Base-by-base conservation (phyloP, 23 red algal genomes). In the Cyanidiococcus yangmingshanensis region DNA sequence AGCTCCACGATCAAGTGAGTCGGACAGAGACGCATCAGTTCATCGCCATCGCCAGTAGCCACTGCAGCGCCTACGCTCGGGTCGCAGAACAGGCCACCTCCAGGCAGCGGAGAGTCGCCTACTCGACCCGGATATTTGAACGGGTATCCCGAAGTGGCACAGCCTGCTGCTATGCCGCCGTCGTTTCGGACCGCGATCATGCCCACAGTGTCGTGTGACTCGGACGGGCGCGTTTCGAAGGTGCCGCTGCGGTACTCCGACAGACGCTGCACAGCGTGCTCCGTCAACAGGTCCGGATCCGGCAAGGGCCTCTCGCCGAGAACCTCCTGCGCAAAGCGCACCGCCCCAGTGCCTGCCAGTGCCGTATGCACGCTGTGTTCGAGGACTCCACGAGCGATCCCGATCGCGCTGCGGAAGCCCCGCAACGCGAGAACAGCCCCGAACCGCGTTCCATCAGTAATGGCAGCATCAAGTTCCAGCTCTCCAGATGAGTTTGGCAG, bases 41-140 rank as follows among this genome's bases (percentile, higher is more conserved):
- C 37, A 77, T 96, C 92, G 31, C 92, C 87, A 82, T 96, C 92
- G 25, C 92, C 92, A 2, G 87, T 87, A 25, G 86, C 87, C 1
- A 84, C 79, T 2, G 92, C 92, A 18, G 92, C 92, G 1, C 87
- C 92, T 39, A 63, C 30, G 18, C 67, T 41, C 30, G 41, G 25
- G 17, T 83, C 1, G 1, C 77, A 82, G 77, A 85, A 90, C 24
- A 90, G 58, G 30, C 92, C 92, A 2, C 82, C 80, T 26, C 92
- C 92, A 41, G 89, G 37, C 0, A 90, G 51, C 36, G 92, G 84
- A 3, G 87, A 80, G 59, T 96, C 92, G 30, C 87, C 92, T 2
- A 96, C 88, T 34, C 92, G 58, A 26, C 92, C 92, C 29, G 59
- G 37, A 21, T 39, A 63, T 58, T 90, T 90, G 57, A 96, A 96